Conservation (phyloP, 1,139 yeast genomes). For the Saccharomyces hybrid region DNA sequence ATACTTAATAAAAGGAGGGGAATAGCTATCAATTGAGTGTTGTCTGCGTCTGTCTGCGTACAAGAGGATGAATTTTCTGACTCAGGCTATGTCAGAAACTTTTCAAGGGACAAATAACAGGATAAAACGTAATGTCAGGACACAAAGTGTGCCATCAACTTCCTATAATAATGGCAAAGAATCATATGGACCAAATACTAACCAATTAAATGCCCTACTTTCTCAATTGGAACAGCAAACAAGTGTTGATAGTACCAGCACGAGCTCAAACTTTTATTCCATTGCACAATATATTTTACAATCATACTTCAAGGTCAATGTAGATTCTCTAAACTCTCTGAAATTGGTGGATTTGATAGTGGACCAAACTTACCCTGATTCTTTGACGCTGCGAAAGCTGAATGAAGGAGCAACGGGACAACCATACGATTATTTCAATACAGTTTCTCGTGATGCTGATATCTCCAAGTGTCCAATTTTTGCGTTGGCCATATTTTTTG, state of each 20-base stretch:
- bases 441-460: constrained; percentile 28
- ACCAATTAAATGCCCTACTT: constrained; percentile 8
- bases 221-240: constrained; percentile 21
- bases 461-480: constrained; percentile 31
- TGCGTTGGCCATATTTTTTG: constrained; percentile 27
- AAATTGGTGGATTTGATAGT: constrained; percentile 28
- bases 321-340: constrained; percentile 13
- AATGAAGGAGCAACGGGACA: constrained; percentile 23
- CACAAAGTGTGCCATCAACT: constrained; percentile 1
- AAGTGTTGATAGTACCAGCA: constrained; percentile 12
- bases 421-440: constrained; percentile 30
- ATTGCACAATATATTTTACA: constrained; percentile 26
- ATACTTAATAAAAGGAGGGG: not conserved
- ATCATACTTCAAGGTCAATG: constrained; percentile 23
- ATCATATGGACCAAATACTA: constrained; percentile 5
- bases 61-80: not conserved
- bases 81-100: not conserved
- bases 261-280: constrained; percentile 22
- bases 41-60: not conserved
- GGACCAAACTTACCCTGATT: constrained; percentile 32
- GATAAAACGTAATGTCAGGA: not conserved
- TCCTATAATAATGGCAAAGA: not conserved
- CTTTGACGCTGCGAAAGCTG: constrained; percentile 29
- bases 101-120: not conserved
- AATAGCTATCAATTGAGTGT: not conserved